Conservation (phyloP, 176 grass and related monocot species). For the Phoenix dactylifera region DNA sequence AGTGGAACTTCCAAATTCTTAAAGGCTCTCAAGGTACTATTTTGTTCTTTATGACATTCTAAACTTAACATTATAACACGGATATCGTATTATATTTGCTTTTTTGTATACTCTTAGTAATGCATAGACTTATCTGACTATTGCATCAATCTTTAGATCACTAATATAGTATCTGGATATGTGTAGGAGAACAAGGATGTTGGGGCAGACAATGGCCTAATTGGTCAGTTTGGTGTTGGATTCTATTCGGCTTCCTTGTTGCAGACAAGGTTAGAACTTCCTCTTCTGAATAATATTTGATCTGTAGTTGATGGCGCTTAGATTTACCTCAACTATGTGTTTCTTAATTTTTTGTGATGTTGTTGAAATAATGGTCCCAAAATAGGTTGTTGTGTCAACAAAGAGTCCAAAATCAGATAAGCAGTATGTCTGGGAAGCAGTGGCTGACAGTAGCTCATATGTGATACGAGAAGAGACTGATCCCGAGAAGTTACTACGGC, state of each 20-base stretch:
- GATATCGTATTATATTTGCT: no score
- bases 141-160: no score
- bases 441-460: constrained; percentile 83
- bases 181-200: constrained; percentile 80
- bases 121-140: no score
- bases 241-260: constrained; percentile 98
- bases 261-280: constrained; percentile 38
- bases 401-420: constrained; percentile 85
- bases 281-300: neutral
- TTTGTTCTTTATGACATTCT: neutral
- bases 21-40: constrained; percentile 68
- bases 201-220: constrained; percentile 79
- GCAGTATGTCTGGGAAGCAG: constrained; percentile 88
- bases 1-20: constrained; percentile 94
- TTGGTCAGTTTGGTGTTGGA: constrained; percentile 93
- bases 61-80: no score
- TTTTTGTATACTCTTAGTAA: no score
- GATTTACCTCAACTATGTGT: no score
- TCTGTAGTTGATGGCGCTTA: no score
- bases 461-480: constrained; percentile 83
- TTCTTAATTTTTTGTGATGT: no score
- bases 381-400: constrained; percentile 76
- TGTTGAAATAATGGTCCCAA: no score
- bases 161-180: neutral
- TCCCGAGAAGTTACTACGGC: constrained; percentile 62